Percentiles rank a stretch among this genome's conserved stretches.
phyloP scores from a whole-genome alignment of 495 filamentous ascomycete species.

The Penicillium paxilli region DNA sequence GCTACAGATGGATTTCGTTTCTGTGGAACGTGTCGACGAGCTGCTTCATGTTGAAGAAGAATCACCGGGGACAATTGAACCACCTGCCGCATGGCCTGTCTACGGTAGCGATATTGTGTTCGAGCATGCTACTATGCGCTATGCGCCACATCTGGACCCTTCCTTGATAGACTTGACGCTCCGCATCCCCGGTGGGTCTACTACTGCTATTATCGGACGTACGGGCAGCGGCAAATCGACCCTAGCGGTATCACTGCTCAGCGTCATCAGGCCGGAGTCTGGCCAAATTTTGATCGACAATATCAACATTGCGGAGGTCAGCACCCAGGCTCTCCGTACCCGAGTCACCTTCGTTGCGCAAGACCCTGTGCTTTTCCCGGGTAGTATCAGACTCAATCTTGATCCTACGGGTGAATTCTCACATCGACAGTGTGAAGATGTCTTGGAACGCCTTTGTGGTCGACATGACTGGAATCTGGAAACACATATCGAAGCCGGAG shows the following conservation, averaged over 20 bases:
- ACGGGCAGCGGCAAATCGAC: conserved; percentile 70
- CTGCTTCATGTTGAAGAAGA: conserved; percentile 75
- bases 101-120: conserved; percentile 71
- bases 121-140: conserved; percentile 72
- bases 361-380: conserved; percentile 64
- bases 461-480: conserved; percentile 54
- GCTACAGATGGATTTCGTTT: conserved; percentile 88
- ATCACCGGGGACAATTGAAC: conserved; percentile 58
- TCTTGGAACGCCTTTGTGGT: conserved; percentile 51
- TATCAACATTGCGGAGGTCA: conserved; percentile 59
- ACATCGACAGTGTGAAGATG: conserved; percentile 49
- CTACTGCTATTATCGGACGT: conserved; percentile 62
- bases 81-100: conserved; percentile 74
- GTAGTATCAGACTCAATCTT: conserved; percentile 58
- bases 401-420: conserved; percentile 50
- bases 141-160: conserved; percentile 72
- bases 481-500: conserved; percentile 58
- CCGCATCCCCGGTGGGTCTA: conserved; percentile 70
- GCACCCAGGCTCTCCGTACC: conserved; percentile 58
- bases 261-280: conserved; percentile 51
- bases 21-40: conserved; percentile 80
- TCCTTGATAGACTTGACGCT: conserved; percentile 64
- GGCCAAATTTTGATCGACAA: conserved; percentile 60
- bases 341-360: conserved; percentile 65
- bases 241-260: conserved; percentile 61